Evolutionary conservation across 108 stramenopile genomes (phyloP), one percentile per base, ranked within the genome.

Genomic region (Schizochytrium sp.): DNA sequence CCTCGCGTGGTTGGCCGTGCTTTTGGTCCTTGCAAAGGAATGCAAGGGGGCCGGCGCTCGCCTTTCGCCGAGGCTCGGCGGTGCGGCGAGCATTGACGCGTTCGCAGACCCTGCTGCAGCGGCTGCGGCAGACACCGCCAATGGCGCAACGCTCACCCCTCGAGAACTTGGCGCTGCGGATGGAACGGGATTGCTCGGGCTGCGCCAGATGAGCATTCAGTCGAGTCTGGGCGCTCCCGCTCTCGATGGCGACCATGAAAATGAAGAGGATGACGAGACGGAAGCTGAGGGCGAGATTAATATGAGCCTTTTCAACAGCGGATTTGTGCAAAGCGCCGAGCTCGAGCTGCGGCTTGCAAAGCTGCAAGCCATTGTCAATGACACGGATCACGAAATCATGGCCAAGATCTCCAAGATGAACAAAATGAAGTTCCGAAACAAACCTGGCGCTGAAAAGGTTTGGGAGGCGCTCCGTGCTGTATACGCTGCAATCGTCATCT

Each of bases 401-500:
- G 76, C 23, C 12, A 83, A 83, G 51, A 23, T 83, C 0, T 83
- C 76, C 48, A 83, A 83, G 51, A 83, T 83, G 76, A 83, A 83
- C 28, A 83, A 83, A 23, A 83, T 83, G 76, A 83, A 83, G 51
- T 83, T 83, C 51, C 45, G 76, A 8, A 83, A 83, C 76, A 83
- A 83, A 28, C 45, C 45, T 12, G 76, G 76, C 28, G 45, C 76
- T 3, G 76, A 83, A 6, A 47, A 83, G 51, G 76, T 83, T 3
- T 83, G 45, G 48, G 76, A 83, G 51, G 76, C 76, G 10, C 51
- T 83, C n/a, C 45, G 76, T 16, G 76, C 76, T 12, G 76, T 83
- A 12, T 83, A 83, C 76, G 76, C 76, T 14, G 76, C 48, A 28
- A 83, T 83, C 51, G n/a, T 16, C 23, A 47, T 83, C n/a, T 83